Conservation (phyloP, 2,329 filamentous ascomycete species). For the Corynespora cassiicola region DNA sequence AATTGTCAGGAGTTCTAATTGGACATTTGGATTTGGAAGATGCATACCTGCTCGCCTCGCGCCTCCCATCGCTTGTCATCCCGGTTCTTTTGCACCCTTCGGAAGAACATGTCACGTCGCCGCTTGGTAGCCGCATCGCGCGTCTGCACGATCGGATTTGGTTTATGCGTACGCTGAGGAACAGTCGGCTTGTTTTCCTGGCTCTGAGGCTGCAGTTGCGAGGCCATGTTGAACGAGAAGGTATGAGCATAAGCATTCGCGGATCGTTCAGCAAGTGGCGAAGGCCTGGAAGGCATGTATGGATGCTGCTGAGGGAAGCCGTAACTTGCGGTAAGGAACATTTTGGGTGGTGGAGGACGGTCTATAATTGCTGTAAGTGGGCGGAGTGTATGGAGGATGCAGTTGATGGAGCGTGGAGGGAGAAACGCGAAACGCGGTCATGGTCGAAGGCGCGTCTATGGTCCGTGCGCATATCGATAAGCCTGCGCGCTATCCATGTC, state of each 20-base stretch:
- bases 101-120: slow-evolving; percentile 72
- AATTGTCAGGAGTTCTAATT: slow-evolving; percentile 9
- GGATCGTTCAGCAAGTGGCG: slow-evolving; percentile 53
- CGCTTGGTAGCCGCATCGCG: slow-evolving; percentile 68
- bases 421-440: too few species aligned
- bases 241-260: slow-evolving; percentile 39
- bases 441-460: too few species aligned
- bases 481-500: too few species aligned
- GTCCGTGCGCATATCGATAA: too few species aligned
- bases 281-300: slow-evolving; percentile 44
- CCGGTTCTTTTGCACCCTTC: slow-evolving; percentile 56
- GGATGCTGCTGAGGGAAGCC: slow-evolving; percentile 33
- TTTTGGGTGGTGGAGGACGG: slow-evolving; percentile 16
- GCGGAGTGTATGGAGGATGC: slow-evolving; percentile 22
- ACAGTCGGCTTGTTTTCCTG: slow-evolving; percentile 23
- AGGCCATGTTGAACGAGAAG: slow-evolving; percentile 37
- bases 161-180: slow-evolving; percentile 56
- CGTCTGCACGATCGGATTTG: slow-evolving; percentile 67
- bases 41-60: slow-evolving; percentile 54
- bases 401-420: too few species aligned
- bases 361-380: slow-evolving; percentile 18
- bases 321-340: slow-evolving; percentile 36
- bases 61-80: slow-evolving; percentile 55
- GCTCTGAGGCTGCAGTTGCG: slow-evolving; percentile 14
- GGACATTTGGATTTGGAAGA: background rate